Conservation (phyloP, 345 rosid genomes). For the Salix dunnii region DNA sequence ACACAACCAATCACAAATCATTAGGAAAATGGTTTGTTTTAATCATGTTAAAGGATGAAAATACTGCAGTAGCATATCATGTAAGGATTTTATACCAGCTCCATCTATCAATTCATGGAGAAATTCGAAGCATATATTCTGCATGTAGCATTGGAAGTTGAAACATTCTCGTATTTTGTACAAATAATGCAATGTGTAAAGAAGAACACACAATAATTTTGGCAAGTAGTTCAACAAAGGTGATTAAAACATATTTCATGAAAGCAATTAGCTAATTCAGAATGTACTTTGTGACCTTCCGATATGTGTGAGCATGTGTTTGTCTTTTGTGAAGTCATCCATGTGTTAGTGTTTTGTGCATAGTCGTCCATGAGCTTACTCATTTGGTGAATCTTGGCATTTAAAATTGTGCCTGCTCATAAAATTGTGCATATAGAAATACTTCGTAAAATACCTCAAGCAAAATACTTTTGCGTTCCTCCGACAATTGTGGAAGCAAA, state of each 20-base stretch:
- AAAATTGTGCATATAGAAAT: neutral
- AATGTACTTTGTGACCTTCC: neutral
- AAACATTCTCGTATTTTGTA: neutral
- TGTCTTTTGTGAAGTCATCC: neutral
- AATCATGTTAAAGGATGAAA: neutral
- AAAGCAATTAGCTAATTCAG: neutral
- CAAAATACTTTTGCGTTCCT: constrained; percentile 41
- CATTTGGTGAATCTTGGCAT: neutral
- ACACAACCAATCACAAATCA: neutral
- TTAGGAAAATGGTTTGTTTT: neutral
- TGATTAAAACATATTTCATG: neutral
- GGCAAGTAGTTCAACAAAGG: neutral
- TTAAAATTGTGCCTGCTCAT: neutral
- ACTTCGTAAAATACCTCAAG: constrained; percentile 45
- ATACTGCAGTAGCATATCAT: neutral
- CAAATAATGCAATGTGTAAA: neutral
- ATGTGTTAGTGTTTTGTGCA: neutral
- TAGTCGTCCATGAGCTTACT: neutral
- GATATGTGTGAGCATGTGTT: neutral
- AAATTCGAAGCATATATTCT: neutral
- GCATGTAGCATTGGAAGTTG: neutral
- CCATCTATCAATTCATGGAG: neutral
- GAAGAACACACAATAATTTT: neutral
- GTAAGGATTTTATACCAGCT: neutral
- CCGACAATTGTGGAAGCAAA: constrained; percentile 41